Evolutionary conservation across 2,329 filamentous ascomycete species (phyloP).

Genomic region (Colletotrichum simmondsii): DNA sequence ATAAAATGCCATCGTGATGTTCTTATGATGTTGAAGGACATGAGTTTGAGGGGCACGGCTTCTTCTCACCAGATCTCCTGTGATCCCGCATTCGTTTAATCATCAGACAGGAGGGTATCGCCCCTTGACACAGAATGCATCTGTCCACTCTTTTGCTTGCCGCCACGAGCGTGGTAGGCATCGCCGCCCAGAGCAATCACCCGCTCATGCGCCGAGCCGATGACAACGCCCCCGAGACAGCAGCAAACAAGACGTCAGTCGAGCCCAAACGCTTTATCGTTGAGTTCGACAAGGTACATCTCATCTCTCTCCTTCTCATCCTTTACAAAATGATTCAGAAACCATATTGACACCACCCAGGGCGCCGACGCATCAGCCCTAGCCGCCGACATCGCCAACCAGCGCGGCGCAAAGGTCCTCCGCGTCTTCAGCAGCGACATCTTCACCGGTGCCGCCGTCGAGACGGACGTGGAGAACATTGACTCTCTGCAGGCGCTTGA

Average conservation of each 20-base stretch:
- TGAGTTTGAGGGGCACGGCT: neutral
- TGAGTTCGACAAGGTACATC: slow-evolving; percentile 16
- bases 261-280: slow-evolving; percentile 32
- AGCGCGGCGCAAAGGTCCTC: slow-evolving; percentile 21
- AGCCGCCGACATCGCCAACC: slow-evolving; percentile 4
- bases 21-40: neutral
- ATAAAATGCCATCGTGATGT: neutral
- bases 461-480: slow-evolving; percentile 30
- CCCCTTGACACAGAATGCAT: neutral
- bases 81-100: neutral
- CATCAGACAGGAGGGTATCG: neutral
- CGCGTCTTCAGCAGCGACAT: slow-evolving; percentile 41
- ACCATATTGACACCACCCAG: neutral
- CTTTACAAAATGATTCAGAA: neutral
- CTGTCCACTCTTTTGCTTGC: slow-evolving; percentile 10
- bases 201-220: slow-evolving; percentile 17
- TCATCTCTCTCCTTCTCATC: no score
- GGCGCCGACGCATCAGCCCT: slow-evolving; percentile 11
- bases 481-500: slow-evolving; percentile 32
- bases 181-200: neutral
- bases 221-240: slow-evolving; percentile 19
- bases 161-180: slow-evolving; percentile 8
- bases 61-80: neutral
- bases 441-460: slow-evolving; percentile 39
- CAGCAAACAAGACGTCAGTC: slow-evolving; percentile 8